A percentile compares a stretch with the other conserved stretches of the same genome.
These are phyloP conservation scores for Chlorella sp. DNA, from an alignment of 139 green algal genomes.

Conservation along the genomic window DNA sequence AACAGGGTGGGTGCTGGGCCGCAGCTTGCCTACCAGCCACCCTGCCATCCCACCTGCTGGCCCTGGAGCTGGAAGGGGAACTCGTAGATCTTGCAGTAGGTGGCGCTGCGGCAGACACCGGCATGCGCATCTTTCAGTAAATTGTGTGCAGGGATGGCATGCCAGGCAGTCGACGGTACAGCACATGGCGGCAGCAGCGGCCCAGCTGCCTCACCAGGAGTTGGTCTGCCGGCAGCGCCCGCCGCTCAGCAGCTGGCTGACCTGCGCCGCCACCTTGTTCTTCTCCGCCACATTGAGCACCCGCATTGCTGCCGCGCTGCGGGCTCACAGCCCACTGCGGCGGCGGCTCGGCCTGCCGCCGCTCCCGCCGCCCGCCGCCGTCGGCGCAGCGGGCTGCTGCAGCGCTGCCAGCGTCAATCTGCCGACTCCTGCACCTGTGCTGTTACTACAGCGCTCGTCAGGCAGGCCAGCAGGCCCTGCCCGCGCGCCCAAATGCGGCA, in stretches of 20 bases:
- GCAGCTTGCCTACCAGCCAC: too few relatives aligned
- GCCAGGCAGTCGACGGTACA: too few relatives aligned
- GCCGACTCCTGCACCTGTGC: too few relatives aligned
- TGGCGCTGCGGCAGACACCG: slow-evolving; percentile 49
- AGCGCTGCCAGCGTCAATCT: neutral
- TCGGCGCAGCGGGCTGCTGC: neutral
- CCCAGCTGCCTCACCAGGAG: slow-evolving; percentile 48
- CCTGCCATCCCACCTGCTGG: too few relatives aligned
- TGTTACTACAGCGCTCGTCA: too few relatives aligned
- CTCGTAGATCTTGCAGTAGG: slow-evolving; percentile 83
- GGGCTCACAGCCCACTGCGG: neutral
- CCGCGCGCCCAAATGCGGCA: too few relatives aligned
- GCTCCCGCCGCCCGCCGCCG: neutral
- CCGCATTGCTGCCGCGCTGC: slow-evolving; percentile 20
- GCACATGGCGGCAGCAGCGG: neutral
- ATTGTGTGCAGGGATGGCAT: too few relatives aligned
- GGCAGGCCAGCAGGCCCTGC: too few relatives aligned
- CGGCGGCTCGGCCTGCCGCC: neutral
- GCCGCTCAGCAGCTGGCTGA: slow-evolving; percentile 80
- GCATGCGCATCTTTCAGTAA: neutral
- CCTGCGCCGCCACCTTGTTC: slow-evolving; percentile 88
- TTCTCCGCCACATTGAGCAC: slow-evolving; percentile 98
- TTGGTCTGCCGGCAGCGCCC: slow-evolving; percentile 34
- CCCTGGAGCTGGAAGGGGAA: slow-evolving; percentile 82
- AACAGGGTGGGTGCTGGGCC: too few relatives aligned